Conservation (phyloP, 2,329 filamentous ascomycete genomes). For the Fusarium mundagurra region DNA sequence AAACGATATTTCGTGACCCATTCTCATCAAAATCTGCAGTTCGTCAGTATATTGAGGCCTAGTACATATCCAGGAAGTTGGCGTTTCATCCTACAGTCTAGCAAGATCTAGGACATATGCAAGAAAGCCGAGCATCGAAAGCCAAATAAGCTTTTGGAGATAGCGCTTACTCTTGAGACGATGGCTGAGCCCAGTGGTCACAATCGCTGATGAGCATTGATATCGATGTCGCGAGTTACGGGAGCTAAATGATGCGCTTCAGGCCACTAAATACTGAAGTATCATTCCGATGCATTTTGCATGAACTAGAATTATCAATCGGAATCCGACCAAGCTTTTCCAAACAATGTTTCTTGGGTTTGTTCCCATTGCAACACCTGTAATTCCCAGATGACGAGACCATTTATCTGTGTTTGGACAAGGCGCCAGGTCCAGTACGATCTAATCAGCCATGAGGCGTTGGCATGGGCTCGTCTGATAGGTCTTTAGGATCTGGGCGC, state of each 20-base stretch:
- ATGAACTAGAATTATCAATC: no score
- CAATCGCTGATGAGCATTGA: no score
- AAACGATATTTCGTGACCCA: no score
- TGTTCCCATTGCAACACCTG: not conserved
- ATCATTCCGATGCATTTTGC: not conserved
- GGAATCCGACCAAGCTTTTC: not conserved
- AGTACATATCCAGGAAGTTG: rapidly evolving
- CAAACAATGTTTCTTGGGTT: not conserved
- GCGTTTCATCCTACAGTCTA: not conserved
- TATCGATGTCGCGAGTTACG: not conserved
- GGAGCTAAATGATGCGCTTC: not conserved
- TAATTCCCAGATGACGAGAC: not conserved
- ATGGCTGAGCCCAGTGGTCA: no score
- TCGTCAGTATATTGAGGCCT: not conserved
- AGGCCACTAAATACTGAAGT: no score
- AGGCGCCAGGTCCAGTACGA: not conserved
- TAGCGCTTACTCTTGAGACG: not conserved
- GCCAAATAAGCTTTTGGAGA: rapidly evolving
- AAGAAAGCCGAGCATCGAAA: rapidly evolving
- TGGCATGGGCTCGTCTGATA: rapidly evolving
- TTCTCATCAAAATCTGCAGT: not conserved
- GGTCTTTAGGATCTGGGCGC: not conserved
- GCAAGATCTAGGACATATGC: not conserved
- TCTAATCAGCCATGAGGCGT: not conserved
- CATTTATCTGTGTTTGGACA: not conserved